phyloP scores from a whole-genome alignment of 106 monocot genomes.

The Iris macrosiphon region DNA sequence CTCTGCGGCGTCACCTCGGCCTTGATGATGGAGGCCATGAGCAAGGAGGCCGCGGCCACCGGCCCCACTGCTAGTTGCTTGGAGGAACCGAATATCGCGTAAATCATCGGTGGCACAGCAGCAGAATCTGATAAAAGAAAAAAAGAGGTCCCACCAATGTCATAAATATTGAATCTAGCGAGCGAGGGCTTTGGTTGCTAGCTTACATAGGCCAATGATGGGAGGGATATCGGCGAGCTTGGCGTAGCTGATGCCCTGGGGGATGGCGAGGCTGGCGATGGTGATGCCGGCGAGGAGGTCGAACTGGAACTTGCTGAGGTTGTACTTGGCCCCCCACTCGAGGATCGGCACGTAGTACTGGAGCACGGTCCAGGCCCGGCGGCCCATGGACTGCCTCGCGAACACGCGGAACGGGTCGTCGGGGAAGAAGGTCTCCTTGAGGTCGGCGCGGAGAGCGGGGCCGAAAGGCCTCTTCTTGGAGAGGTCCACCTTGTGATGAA shows the following conservation, averaged over 20 bases:
- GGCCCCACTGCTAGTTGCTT: slow-evolving; percentile 73
- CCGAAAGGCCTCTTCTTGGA: slow-evolving; percentile 11
- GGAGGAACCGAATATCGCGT: slow-evolving; percentile 79
- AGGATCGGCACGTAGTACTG: slow-evolving; percentile 49
- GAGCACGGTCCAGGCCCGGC: slow-evolving; percentile 8
- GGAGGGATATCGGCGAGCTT: slow-evolving; percentile 68
- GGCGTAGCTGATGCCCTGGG: slow-evolving; percentile 90
- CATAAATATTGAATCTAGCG: too few species aligned
- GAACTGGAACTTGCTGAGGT: slow-evolving; percentile 17
- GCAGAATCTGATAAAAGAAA: slow-evolving; percentile 52
- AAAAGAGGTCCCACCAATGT: neutral
- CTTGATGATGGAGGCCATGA: slow-evolving; percentile 45
- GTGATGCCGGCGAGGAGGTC: slow-evolving; percentile 78
- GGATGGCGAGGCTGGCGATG: slow-evolving; percentile 75
- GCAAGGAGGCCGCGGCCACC: slow-evolving; percentile 67
- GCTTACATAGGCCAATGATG: slow-evolving; percentile 78
- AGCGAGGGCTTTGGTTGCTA: too few species aligned
- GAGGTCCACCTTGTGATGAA: slow-evolving; percentile 42
- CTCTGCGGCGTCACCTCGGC: slow-evolving; percentile 16
- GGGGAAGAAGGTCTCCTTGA: slow-evolving; percentile 68
- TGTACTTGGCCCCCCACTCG: slow-evolving; percentile 63
- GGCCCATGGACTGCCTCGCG: slow-evolving; percentile 3
- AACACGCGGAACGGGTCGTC: slow-evolving; percentile 58
- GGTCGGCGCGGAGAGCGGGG: slow-evolving; percentile 1
- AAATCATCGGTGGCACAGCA: slow-evolving; percentile 76